Percentiles rank a stretch among this genome's conserved stretches.
Evolutionary conservation across 176 grass and related monocot species (phyloP).

Genomic region (Juncus inflexus): DNA sequence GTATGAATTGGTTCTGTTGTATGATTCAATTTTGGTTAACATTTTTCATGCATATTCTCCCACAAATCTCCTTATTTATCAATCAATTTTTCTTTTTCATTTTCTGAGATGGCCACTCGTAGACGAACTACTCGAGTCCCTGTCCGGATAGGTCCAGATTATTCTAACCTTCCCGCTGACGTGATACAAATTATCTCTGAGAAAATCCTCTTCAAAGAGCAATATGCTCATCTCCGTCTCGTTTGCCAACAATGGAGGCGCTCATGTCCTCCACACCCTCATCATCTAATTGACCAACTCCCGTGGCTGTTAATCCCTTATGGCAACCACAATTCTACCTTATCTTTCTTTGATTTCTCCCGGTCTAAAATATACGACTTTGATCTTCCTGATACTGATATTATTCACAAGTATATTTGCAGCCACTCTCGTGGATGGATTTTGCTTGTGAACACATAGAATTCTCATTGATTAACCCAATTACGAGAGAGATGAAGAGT

Average conservation of each 20-base stretch:
- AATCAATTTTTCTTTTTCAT: too few species aligned
- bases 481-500: background rate
- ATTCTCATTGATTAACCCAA: conserved; percentile 9
- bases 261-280: background rate
- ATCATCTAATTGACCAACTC: background rate
- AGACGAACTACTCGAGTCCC: too few species aligned
- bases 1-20: too few species aligned
- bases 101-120: too few species aligned
- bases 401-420: background rate
- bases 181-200: background rate
- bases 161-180: background rate
- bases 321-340: background rate
- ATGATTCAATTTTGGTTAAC: too few species aligned
- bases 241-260: conserved; percentile 2
- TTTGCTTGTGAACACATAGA: background rate
- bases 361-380: background rate
- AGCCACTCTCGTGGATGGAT: conserved; percentile 8
- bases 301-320: background rate
- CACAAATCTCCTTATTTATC: too few species aligned
- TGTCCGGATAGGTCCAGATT: background rate
- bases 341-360: conserved; percentile 12
- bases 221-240: background rate
- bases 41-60: too few species aligned
- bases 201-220: background rate
- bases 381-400: background rate